These are phyloP conservation scores for Neurospora sp. DNA, from an alignment of 495 filamentous ascomycete genomes.

Conservation along the genomic window DNA sequence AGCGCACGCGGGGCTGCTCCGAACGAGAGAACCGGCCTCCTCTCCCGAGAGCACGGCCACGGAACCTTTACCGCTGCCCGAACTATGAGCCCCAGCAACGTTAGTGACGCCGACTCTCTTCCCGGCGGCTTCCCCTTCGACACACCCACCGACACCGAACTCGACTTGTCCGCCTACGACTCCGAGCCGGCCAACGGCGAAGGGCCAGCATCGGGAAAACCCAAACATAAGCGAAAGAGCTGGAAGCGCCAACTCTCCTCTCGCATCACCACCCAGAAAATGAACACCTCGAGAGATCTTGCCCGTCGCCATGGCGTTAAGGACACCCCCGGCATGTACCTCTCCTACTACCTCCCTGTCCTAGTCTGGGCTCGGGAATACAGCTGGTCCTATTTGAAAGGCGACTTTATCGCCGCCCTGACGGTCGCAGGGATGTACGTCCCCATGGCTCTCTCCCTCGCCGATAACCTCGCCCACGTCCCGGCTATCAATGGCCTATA, in stretches of 20 bases:
- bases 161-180: constrained; percentile 10
- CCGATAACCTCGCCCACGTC: constrained; percentile 88
- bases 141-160: constrained; percentile 10
- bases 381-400: constrained; percentile 64
- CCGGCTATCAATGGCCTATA: constrained; percentile 95
- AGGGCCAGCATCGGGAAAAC: constrained; percentile 6
- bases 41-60: constrained; percentile 30
- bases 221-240: constrained; percentile 11
- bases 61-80: constrained; percentile 65
- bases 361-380: constrained; percentile 85
- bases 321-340: constrained; percentile 56
- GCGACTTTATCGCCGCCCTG: constrained; percentile 76
- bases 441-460: constrained; percentile 89
- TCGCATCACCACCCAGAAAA: constrained; percentile 44
- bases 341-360: constrained; percentile 88
- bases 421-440: constrained; percentile 97
- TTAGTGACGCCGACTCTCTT: background rate
- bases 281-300: constrained; percentile 51
- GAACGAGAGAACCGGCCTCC: constrained; percentile 35
- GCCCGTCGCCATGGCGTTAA: constrained; percentile 51
- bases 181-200: constrained; percentile 10
- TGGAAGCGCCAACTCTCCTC: constrained; percentile 28
- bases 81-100: constrained; percentile 36
- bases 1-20: background rate
- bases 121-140: constrained; percentile 22